Conservation (phyloP, 2,329 filamentous ascomycete species). For the Trichoderma breve region DNA sequence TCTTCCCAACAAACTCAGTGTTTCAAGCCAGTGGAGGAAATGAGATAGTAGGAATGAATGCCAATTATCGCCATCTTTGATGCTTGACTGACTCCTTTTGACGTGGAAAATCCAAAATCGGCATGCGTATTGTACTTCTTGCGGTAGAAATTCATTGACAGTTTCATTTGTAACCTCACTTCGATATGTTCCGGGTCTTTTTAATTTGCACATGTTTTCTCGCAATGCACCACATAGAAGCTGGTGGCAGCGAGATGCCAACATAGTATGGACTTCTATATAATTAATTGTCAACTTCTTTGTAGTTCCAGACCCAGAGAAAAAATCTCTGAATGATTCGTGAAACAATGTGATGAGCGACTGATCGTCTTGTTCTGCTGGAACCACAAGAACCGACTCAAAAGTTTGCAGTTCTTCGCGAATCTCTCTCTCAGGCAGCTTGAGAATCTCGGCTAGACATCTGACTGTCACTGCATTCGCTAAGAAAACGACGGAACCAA, state of each 20-base stretch:
- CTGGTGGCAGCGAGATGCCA: slow-evolving; percentile 7
- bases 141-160: slow-evolving; percentile 1
- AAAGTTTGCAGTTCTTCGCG: slow-evolving; percentile 28
- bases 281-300: slow-evolving; percentile 20
- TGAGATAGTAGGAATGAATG: slow-evolving; percentile 36
- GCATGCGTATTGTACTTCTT: slow-evolving; percentile 38
- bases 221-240: slow-evolving; percentile 30
- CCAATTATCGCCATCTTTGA: slow-evolving; percentile 26
- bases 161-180: background rate
- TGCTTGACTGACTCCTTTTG: slow-evolving; percentile 25
- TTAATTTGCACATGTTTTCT: slow-evolving; percentile 22
- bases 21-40: slow-evolving; percentile 43
- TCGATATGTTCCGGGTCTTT: background rate
- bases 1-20: slow-evolving; percentile 33
- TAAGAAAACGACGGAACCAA: slow-evolving; percentile 33
- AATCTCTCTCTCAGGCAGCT: slow-evolving; percentile 22
- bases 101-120: slow-evolving; percentile 38
- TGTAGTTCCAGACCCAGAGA: slow-evolving; percentile 25
- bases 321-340: slow-evolving; percentile 38
- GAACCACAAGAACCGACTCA: slow-evolving; percentile 36
- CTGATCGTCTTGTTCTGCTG: slow-evolving; percentile 20
- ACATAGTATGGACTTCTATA: background rate
- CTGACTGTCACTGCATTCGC: slow-evolving; percentile 30
- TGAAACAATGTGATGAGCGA: slow-evolving; percentile 33
- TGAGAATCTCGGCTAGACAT: slow-evolving; percentile 30